Conservation (phyloP, 2,329 filamentous ascomycete genomes). For the Tolypocladium cylindrosporum region DNA sequence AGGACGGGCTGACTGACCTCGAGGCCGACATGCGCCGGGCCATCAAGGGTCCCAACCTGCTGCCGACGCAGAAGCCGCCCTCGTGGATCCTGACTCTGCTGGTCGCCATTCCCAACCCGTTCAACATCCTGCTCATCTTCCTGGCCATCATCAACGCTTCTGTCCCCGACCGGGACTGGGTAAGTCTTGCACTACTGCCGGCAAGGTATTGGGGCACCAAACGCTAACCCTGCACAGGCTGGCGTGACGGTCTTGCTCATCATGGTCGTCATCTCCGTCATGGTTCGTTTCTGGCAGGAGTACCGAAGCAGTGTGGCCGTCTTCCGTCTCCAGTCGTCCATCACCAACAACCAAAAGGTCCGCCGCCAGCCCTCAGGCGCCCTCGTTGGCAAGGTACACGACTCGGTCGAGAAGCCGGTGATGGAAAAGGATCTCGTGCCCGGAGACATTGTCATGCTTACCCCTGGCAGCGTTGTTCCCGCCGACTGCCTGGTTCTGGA, state of each 20-base stretch:
- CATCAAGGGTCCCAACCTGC: slow-evolving; percentile 12
- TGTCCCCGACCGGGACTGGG: slow-evolving; percentile 9
- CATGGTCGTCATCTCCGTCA: slow-evolving; percentile 15
- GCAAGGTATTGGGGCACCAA: neutral
- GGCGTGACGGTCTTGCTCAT: slow-evolving; percentile 13
- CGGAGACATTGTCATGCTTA: slow-evolving; percentile 12
- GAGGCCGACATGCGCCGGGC: slow-evolving; percentile 12
- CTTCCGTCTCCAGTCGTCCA: slow-evolving; percentile 14
- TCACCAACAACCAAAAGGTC: slow-evolving; percentile 11
- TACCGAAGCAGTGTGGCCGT: slow-evolving; percentile 15
- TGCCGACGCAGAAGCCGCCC: slow-evolving; percentile 14
- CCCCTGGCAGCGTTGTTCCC: slow-evolving; percentile 13
- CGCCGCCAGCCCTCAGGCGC: slow-evolving; percentile 5
- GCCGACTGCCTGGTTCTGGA: slow-evolving; percentile 19
- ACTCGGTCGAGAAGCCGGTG: slow-evolving; percentile 1
- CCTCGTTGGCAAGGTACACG: neutral
- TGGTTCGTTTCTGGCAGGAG: slow-evolving; percentile 18
- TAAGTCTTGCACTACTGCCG: neutral
- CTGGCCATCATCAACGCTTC: slow-evolving; percentile 15
- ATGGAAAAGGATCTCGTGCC: slow-evolving; percentile 12
- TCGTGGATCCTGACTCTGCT: slow-evolving; percentile 16
- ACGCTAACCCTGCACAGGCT: slow-evolving; percentile 3
- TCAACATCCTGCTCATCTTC: slow-evolving; percentile 13
- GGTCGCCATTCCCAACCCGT: slow-evolving; percentile 15
- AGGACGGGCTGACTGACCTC: slow-evolving; percentile 10